Evolutionary conservation across 2,329 filamentous ascomycete genomes (phyloP).

Genomic region (Ophiosphaerella herpotricha): DNA sequence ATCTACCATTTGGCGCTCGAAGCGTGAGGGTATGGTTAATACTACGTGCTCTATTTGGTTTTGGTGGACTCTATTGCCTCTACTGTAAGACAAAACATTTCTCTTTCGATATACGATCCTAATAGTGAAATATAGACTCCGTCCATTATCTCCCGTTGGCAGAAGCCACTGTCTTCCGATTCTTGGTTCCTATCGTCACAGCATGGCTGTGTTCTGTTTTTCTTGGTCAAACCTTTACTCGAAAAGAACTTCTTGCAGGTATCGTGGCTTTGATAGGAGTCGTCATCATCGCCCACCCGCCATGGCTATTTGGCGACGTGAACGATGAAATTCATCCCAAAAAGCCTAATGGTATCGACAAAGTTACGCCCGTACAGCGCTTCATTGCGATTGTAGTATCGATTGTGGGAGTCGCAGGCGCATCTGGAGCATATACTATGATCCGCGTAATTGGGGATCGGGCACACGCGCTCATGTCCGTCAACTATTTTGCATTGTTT

Average conservation of each 20-base stretch:
- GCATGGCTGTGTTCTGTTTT: slow-evolving; percentile 76
- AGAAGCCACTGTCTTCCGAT: slow-evolving; percentile 84
- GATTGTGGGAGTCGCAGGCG: slow-evolving; percentile 74
- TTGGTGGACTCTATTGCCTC: slow-evolving; percentile 19
- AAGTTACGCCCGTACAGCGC: slow-evolving; percentile 63
- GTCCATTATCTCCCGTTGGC: slow-evolving; percentile 77
- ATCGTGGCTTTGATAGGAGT: slow-evolving; percentile 75
- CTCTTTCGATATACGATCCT: background rate
- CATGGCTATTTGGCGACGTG: slow-evolving; percentile 53
- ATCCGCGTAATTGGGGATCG: slow-evolving; percentile 78
- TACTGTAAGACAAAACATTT: slow-evolving; percentile 14
- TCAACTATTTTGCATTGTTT: slow-evolving; percentile 76
- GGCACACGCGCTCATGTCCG: slow-evolving; percentile 75
- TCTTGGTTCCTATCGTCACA: slow-evolving; percentile 74
- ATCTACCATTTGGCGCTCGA: slow-evolving; percentile 16
- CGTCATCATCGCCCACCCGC: slow-evolving; percentile 75
- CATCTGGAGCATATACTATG: slow-evolving; percentile 70
- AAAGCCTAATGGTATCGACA: slow-evolving; percentile 33
- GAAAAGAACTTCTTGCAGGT: slow-evolving; percentile 72
- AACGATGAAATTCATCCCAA: slow-evolving; percentile 7
- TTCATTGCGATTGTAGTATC: slow-evolving; percentile 69
- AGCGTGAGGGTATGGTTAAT: slow-evolving; percentile 16
- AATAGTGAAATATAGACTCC: slow-evolving; percentile 59
- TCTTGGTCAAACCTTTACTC: slow-evolving; percentile 72
- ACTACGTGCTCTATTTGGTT: slow-evolving; percentile 16